phyloP scores from a whole-genome alignment of 2,329 filamentous ascomycete genomes.

The Colletotrichum liaoningense region DNA sequence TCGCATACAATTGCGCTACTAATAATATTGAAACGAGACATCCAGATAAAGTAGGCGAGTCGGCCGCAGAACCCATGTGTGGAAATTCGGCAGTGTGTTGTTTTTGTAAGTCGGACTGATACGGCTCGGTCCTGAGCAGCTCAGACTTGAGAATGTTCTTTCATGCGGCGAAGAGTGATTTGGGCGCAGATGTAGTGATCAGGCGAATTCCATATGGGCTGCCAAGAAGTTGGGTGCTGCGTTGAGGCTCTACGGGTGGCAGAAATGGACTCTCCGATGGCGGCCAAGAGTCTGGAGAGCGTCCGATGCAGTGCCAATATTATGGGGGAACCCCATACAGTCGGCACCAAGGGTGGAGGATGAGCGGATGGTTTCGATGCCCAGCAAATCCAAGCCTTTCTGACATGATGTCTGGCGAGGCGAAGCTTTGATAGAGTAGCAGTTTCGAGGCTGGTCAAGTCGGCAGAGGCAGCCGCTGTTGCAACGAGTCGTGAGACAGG shows the following conservation, averaged over 20 bases:
- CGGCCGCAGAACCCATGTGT: background rate
- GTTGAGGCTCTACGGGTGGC: constrained; percentile 20
- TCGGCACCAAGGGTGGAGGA: constrained; percentile 13
- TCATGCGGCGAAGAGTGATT: background rate
- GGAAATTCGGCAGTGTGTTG: background rate
- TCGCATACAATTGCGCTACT: background rate
- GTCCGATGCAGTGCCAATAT: constrained; percentile 12
- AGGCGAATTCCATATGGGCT: background rate
- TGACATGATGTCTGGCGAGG: constrained; percentile 21
- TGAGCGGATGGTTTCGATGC: constrained; percentile 10
- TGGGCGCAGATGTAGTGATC: background rate
- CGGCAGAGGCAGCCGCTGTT: constrained; percentile 24
- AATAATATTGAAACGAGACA: constrained; percentile 18
- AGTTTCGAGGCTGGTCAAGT: constrained; percentile 27
- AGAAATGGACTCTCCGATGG: constrained; percentile 4
- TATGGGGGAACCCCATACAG: background rate
- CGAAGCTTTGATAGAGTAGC: constrained; percentile 32
- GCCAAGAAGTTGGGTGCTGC: constrained; percentile 12
- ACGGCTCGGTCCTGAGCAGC: background rate
- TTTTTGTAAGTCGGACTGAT: background rate
- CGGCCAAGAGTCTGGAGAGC: constrained; percentile 21
- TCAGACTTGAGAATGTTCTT: background rate
- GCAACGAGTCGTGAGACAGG: constrained; percentile 17
- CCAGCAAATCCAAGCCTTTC: constrained; percentile 12
- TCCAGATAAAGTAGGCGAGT: background rate